Base-by-base conservation (phyloP, 805 yeast species). In the Nakazawaea molendinolei region DNA sequence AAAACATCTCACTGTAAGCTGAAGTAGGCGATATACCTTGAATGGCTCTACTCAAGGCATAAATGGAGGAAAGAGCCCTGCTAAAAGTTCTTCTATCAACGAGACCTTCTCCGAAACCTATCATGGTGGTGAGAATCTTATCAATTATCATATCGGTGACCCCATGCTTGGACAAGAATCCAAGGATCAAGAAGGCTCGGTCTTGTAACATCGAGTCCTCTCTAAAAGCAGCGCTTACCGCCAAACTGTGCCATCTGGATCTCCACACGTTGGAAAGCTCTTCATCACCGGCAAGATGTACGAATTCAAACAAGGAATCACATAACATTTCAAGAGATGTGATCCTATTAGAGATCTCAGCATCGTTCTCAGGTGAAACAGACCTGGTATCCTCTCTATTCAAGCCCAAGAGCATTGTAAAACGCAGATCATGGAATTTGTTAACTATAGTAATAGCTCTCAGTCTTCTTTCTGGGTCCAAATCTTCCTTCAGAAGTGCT, bases 331-430 rank as follows among this genome's bases (percentile, higher is more conserved):
- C 84, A 48, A 82, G 66, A 10, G 70, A 61, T 24, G 62, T 55
- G 0, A 69, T 63, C 27, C 65, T 59, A 42, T 63, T 70, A 34
- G 51, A 64, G 68, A 44, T 49, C 41, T 39, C 65, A 33, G 45
- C 41, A 2, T 55, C 56, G 12, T 39, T 27, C 56, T 68, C 14
- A 35, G 36, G 19, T 64, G 55, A 18, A 51, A 56, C 31, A 22
- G 31, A 16, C n/a, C 65, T 58, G 15, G 67, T 58, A 20, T 58
- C 67, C 22, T 69, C 74, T 50, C 83, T 71, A 5, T 76, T 76
- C 43, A 81, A 61, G 0, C 90, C 90, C 57, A 80, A 80, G 39
- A 83, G 58, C 66, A 80, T 68, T 44, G 73, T 76, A 12, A 76
- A 74, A 47, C 86, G 65, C 33, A 79, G 84, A n/a, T 80, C 75